Evolutionary conservation across 1,284 basidiomycete genomes (phyloP), one percentile per base, ranked within the genome.

Genomic region (Trametes versicolor): DNA sequence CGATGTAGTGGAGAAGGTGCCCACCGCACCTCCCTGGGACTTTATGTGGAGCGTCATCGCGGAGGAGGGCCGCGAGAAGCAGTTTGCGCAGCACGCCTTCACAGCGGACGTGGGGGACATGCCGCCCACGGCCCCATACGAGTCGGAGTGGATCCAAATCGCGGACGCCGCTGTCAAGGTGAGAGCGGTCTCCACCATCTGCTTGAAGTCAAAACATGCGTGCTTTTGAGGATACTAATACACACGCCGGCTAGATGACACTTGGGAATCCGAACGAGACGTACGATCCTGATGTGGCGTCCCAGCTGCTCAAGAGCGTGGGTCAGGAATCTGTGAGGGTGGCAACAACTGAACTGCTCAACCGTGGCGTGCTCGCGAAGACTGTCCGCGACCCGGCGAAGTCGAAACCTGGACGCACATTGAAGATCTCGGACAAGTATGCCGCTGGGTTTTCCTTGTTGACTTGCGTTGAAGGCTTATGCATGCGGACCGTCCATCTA

Each of bases 121-220:
- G 52, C 75, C 80, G 8, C 65, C 74, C 34, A 50, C 60, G 64
- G 71, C 55, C 75, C 78, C 53, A 41, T 75, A 51, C 71, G 76
- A 43, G 54, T 75, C 15, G 2, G 83, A 88, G 36, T 72, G 75
- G 23, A 73, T 86, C 41, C 79, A 81, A 56, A 73, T 91, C 9
- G 89, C 90, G 1, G 89, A 94, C 69, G 81, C 87, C 17, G 85
- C 86, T 0, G 73, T 95, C 34, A 95, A 94, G 86, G 93, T 90
- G 71, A 54, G 70, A 34, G 10, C 39, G 27, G 39, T 23, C 19
- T 23, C 21, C 10, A 10, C 43, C 43, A 15, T 25, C 21, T 5
- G 21, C 17, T 19, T 21, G 13, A 23, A 9, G n/a, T 3, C n/a
- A 45, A 45, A 17, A 9, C 41, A 45, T 23, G 21, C 43, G 43